Percentiles rank a stretch among this genome's conserved stretches.
These are phyloP conservation scores for Suillus fuscotomentosus DNA, from an alignment of 768 basidiomycete genomes.

Conservation along the genomic window DNA sequence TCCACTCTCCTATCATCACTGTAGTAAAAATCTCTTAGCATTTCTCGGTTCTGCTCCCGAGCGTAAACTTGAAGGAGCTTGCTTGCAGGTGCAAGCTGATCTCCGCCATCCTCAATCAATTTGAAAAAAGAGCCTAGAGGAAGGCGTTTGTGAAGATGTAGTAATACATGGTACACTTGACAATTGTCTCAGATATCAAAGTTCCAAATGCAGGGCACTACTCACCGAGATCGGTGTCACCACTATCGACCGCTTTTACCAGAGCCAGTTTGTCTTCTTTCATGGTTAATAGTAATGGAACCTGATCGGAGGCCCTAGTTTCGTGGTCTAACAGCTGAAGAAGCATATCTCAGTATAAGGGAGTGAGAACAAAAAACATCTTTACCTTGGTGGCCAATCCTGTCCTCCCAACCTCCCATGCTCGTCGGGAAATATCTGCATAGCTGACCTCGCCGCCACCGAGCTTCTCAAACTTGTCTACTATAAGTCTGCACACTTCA, in stretches of 20 bases:
- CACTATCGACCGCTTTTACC: constrained; percentile 88
- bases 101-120: constrained; percentile 88
- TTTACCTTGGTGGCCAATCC: constrained; percentile 81
- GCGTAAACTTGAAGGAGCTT: constrained; percentile 88
- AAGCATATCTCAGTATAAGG: background rate
- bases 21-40: constrained; percentile 96
- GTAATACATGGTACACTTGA: constrained; percentile 88
- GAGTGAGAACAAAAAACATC: background rate
- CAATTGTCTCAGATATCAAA: constrained; percentile 1
- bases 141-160: constrained; percentile 81
- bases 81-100: constrained; percentile 68
- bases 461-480: constrained; percentile 84
- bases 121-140: constrained; percentile 92
- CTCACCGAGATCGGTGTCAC: constrained; percentile 91
- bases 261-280: constrained; percentile 90
- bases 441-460: constrained; percentile 83
- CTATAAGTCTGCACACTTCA: constrained; percentile 77
- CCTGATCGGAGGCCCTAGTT: constrained; percentile 84
- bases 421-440: constrained; percentile 90
- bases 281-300: constrained; percentile 91
- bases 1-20: constrained; percentile 95
- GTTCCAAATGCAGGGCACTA: constrained; percentile 2
- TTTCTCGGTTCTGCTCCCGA: constrained; percentile 83
- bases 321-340: constrained; percentile 88
- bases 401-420: constrained; percentile 85